These are phyloP conservation scores for Quillaja saponaria DNA, from an alignment of 306 rosid species.

Conservation along the genomic window DNA sequence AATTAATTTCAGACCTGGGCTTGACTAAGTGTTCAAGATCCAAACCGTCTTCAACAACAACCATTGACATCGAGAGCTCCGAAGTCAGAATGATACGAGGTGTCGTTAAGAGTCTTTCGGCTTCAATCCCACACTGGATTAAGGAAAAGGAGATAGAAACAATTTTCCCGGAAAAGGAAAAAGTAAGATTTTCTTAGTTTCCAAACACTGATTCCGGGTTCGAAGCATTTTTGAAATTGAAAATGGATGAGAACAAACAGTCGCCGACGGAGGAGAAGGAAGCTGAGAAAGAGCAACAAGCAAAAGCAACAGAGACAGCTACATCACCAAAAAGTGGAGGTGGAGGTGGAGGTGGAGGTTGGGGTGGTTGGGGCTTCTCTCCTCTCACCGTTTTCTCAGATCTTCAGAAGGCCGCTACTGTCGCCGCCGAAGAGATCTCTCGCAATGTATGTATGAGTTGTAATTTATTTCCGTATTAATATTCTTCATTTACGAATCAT, in stretches of 20 bases:
- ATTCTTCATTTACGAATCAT: not conserved
- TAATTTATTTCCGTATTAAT: constrained; percentile 10
- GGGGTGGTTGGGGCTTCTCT: constrained; percentile 90
- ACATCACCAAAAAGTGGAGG: constrained; percentile 33
- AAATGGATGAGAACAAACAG: constrained; percentile 65
- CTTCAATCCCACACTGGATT: too few species aligned
- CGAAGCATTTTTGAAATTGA: not conserved
- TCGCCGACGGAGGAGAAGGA: constrained; percentile 46
- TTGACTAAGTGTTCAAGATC: too few species aligned
- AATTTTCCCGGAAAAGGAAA: not conserved
- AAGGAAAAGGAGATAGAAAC: constrained; percentile 13
- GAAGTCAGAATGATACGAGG: too few species aligned
- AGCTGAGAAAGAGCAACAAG: constrained; percentile 24
- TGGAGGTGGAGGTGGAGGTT: constrained; percentile 57
- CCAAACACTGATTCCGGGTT: not conserved
- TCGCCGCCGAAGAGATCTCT: constrained; percentile 93
- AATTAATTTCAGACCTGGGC: too few species aligned
- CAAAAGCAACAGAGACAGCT: constrained; percentile 24
- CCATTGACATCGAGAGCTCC: too few species aligned
- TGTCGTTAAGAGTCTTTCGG: too few species aligned
- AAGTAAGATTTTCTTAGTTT: not conserved
- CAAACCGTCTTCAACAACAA: too few species aligned
- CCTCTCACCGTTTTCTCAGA: constrained; percentile 68
- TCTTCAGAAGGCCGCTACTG: constrained; percentile 90
- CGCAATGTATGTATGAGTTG: constrained; percentile 63